Conservation (phyloP, 495 filamentous ascomycete species). For the Penicillium bovifimosum region DNA sequence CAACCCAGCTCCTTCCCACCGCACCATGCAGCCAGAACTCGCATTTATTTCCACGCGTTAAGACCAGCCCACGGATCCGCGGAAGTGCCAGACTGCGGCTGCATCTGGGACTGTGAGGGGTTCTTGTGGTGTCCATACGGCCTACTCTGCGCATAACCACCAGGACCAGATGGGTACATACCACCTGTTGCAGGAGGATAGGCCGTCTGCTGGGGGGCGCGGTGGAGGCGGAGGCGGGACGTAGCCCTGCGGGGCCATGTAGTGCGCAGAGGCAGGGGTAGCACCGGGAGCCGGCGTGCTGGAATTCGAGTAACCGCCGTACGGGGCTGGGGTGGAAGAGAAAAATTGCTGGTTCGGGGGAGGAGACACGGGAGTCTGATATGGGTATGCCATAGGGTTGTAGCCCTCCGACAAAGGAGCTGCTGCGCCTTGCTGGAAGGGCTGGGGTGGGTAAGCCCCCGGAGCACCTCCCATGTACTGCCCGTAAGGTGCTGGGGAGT, state of each 20-base stretch:
- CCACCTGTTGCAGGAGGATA: conserved; percentile 51
- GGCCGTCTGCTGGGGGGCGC: conserved; percentile 66
- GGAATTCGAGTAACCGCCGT: conserved; percentile 29
- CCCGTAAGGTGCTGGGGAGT: conserved; percentile 41
- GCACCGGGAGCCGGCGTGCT: conserved; percentile 30
- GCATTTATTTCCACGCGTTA: conserved; percentile 73
- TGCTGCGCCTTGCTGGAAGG: conserved; percentile 44
- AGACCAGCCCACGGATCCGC: conserved; percentile 82
- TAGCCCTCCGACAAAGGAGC: conserved; percentile 45
- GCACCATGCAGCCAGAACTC: background rate
- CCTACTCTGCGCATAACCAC: conserved; percentile 51
- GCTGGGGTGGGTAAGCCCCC: conserved; percentile 30
- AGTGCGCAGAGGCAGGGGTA: conserved; percentile 24
- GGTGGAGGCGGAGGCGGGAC: conserved; percentile 88
- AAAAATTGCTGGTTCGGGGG: conserved; percentile 42
- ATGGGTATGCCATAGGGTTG: conserved; percentile 52
- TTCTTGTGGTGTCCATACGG: conserved; percentile 37
- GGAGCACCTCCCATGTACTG: conserved; percentile 32
- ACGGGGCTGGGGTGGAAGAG: conserved; percentile 35
- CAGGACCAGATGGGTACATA: conserved; percentile 53
- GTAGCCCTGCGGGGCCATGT: conserved; percentile 68
- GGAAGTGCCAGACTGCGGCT: conserved; percentile 21
- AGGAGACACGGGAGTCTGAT: conserved; percentile 42
- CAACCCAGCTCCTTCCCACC: background rate
- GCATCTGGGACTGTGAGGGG: conserved; percentile 41